Base-by-base conservation (phyloP, 768 basidiomycete species). In the Mycena leptocephala region DNA sequence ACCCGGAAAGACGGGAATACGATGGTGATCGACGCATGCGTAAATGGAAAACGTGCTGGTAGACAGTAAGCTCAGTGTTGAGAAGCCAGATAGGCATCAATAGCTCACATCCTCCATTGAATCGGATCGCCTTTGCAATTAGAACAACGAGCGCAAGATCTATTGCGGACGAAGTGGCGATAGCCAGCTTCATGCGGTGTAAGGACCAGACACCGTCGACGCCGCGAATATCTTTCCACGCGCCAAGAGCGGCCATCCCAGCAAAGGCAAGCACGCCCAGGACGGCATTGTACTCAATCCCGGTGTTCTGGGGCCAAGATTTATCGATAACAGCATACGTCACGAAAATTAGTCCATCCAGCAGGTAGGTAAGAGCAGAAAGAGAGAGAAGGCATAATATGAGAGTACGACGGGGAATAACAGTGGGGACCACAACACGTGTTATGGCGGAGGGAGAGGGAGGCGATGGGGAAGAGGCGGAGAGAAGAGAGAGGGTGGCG, bases 171-270 rank as follows among this genome's bases (percentile, higher is more conserved):
- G 94, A 89, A 55, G 88, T 76, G 24, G 90, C 82, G 39, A 95
- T 84, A 55, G 91, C 89, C 9, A 86, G 56, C 82, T 89, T 94
- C 79, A 95, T 83, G 59, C 92, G 89, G 75, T 82, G 91, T 79
- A 91, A 81, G 39, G 87, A 89, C 95, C 94, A 95, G 22, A 95
- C 91, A 46, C n/a, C n/a, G n/a, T 91, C 87, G 41, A 93, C 88
- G 41, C 93, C 94, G 35, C 91, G 89, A 69, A 94, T 86, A 76
- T 95, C 95, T 84, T 96, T 95, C 91, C 92, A 96, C 16, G 94
- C 89, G 11, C 95, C 95, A 55, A 95, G 86, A 13, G 92, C 92
- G 18, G 95, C 94, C 62, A 96, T 86, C 43, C 94, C 93, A 41
- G 92, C 86, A 79, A 95, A 95, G 5, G 93, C 94, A 51, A 91